Evolutionary conservation across 352 stramenopile genomes (phyloP).

Genomic region (Phytophthora cactorum): DNA sequence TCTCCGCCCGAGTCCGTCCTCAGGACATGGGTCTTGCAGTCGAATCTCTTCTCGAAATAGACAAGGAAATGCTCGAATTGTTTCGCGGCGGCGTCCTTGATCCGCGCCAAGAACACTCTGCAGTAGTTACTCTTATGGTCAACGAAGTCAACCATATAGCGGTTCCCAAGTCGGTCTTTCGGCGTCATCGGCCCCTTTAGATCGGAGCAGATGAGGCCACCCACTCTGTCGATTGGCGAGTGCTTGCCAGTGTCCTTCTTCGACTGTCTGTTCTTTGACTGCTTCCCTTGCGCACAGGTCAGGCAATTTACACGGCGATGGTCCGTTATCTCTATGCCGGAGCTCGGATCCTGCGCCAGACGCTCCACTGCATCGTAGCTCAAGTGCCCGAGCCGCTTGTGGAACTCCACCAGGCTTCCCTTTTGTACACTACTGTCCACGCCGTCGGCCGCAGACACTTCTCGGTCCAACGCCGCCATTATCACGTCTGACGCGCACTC

Average conservation of each 20-base stretch:
- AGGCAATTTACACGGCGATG: not conserved
- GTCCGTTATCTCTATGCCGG: not conserved
- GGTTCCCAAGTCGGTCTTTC: not conserved
- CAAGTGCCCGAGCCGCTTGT: not conserved
- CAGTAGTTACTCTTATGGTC: slow-evolving; percentile 14
- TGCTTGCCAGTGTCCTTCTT: not conserved
- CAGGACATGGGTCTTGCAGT: slow-evolving; percentile 11
- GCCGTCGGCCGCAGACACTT: too few relatives aligned
- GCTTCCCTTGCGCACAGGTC: not conserved
- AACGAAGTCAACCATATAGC: slow-evolving; percentile 28
- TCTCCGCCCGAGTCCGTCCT: slow-evolving; percentile 22
- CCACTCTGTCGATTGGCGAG: slow-evolving; percentile 4
- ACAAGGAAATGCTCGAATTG: not conserved
- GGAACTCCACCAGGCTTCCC: not conserved
- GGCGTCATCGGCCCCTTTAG: slow-evolving; percentile 1
- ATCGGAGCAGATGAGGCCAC: slow-evolving; percentile 2
- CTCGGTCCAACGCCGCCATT: too few relatives aligned
- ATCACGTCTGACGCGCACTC: too few relatives aligned
- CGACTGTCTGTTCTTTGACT: slow-evolving; percentile 1
- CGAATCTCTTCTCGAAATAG: slow-evolving; percentile 7
- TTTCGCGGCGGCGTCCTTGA: not conserved
- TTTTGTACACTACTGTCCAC: too few relatives aligned
- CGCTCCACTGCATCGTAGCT: not conserved
- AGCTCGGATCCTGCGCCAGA: not conserved
- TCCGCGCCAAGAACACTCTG: not conserved